Base-by-base conservation (phyloP, 176 grass and related monocot species). In the Hyparrhenia diplandra region DNA sequence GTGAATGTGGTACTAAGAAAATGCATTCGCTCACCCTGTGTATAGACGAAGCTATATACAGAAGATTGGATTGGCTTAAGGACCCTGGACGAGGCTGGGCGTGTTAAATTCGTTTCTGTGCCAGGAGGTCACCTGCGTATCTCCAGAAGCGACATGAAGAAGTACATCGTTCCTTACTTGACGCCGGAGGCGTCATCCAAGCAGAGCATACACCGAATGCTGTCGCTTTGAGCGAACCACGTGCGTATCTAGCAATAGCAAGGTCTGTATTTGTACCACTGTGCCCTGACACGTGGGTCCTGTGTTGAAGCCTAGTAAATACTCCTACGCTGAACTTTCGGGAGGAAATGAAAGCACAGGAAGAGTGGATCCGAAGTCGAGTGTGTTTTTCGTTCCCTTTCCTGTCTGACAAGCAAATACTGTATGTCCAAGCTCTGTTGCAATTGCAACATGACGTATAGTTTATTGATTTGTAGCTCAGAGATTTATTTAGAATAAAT, bases 1-100 rank as follows among this genome's bases (percentile, higher is more conserved):
- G 24, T 61, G 10, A 31, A 32, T 46, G 16, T 46, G 21, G 12
- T 25, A 55, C 67, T 47, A 81, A 78, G n/a, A 32, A 81, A 89
- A 49, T 75, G 21, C 31, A n/a, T 59, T 91, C 25, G 59, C 59
- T 62, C 25, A 29, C 27, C 21, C 2, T 31, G 27, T 83, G 94
- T 80, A 40, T 46, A 98, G 95, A 94, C 95, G 6, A 75, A 74
- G 7, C 84, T 98, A 9, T 98, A 98, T 40, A 89, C 52, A 0
- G 95, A 98, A 85, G 92, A 98, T 55, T 98, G 92, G 95, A 98
- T 93, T 13, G 92, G 92, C 54, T 87, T 98, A 59, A 98, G 69
- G 81, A 85, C 80, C 79, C 76, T 98, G 67, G 90, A 98, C 30
- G 88, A 93, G 74, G 78, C 92, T 63, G 95, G 92, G 46, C 90